Percentiles rank a stretch among this genome's conserved stretches.
Conservation (phyloP, 75 land plant genomes). For the Ceratopteris richardii region DNA sequence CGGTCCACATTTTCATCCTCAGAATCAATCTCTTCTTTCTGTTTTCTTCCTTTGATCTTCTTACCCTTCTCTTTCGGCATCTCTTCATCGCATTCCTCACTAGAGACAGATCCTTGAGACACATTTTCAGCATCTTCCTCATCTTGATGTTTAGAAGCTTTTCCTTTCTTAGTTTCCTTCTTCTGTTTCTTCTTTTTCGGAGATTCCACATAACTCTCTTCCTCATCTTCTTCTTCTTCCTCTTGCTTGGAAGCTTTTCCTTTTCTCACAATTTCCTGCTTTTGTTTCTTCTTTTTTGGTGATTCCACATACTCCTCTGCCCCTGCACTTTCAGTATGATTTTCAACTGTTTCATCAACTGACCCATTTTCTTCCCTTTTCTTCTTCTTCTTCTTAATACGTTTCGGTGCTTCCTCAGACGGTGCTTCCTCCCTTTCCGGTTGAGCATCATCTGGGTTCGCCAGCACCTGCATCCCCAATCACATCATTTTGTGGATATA, state of each 20-base stretch:
- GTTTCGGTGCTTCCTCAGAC: neutral
- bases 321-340: constrained; percentile 9
- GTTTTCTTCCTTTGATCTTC: neutral
- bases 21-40: neutral
- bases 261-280: neutral
- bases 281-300: constrained; percentile 6
- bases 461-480: no score
- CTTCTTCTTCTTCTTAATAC: no score
- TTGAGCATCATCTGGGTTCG: constrained; percentile 1
- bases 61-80: neutral
- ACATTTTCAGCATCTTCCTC: neutral
- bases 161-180: neutral
- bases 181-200: constrained; percentile 9
- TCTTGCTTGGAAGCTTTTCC: neutral
- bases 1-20: no score
- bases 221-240: constrained; percentile 6
- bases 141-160: neutral
- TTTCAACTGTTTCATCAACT: no score
- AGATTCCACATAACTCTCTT: neutral
- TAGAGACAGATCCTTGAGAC: neutral
- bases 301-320: neutral
- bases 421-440: constrained; percentile 15
- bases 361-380: neutral
- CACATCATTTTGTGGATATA: no score
- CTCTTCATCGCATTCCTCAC: neutral